Base-by-base conservation (phyloP, 441 rosid species). In the Aleurites moluccanus region DNA sequence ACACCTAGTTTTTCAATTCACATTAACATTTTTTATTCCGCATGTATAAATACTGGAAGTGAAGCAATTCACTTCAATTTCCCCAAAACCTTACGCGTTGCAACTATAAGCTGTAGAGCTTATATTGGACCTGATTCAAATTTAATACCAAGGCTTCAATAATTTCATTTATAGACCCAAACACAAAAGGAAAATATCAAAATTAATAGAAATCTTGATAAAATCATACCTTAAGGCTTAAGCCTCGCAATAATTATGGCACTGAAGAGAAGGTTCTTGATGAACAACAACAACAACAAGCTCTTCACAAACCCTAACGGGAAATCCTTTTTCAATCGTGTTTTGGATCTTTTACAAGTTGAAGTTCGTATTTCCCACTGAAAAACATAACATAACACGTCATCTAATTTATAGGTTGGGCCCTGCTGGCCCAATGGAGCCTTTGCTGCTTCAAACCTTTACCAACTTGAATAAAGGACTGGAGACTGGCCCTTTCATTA, bases 281-380 rank as follows among this genome's bases (percentile, higher is more conserved):
- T 2, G 52, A 40, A n/a, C 33, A 8, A 65, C 27, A 20, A 20
- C 33, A 40, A n/a, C 33, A 8, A 65, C 27, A 20, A 20, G 49
- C 2, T 35, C 27, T 64, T 64, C 15, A 42, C 69, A 65, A 42
- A 42, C 69, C 69, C 69, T 65, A 65, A 65, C 69, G 69, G 2
- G 53, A 49, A 18, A 6, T n/a, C 49, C 30, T 25, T 11, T 9
- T n/a, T 18, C 6, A 4, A 7, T 15, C 38, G 44, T 20, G 42
- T 35, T 59, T 59, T 23, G 33, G 28, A 23, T 59, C 63, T 59
- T 59, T 49, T 49, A 49, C 2, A 28, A 4, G n/a, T 10, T 59
- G 15, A 28, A 14, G 64, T 60, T 3, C 10, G 28, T 59, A 10
- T 28, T 60, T 60, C 64, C 38, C 64, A 23, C 64, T 27, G 18